A percentile compares a stretch with the other conserved stretches of the same genome.
phyloP scores from a whole-genome alignment of 306 rosid genomes.

The Sesbania bispinosa region DNA sequence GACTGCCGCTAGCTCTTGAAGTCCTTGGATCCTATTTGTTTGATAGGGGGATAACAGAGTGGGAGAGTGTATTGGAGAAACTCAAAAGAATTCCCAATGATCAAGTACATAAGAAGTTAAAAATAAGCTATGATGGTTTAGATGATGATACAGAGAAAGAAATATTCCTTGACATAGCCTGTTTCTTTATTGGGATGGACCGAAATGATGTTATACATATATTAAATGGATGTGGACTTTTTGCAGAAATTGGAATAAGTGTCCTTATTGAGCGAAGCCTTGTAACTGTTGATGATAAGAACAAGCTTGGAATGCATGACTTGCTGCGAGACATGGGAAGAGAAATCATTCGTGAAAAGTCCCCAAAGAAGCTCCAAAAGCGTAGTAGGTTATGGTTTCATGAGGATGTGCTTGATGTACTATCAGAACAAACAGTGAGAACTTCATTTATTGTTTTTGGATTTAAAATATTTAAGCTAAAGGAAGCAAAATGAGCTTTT shows the following conservation, averaged over 20 bases:
- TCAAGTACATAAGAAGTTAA: not conserved
- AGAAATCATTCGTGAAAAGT: not conserved
- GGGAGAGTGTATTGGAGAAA: not conserved
- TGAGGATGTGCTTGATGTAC: not conserved
- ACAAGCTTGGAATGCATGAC: constrained; percentile 27
- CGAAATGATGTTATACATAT: not conserved
- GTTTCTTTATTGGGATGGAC: constrained; percentile 19
- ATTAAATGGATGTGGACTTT: not conserved
- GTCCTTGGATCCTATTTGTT: constrained; percentile 9
- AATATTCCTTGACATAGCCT: constrained; percentile 27
- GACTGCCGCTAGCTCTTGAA: constrained; percentile 28
- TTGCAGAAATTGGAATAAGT: not conserved
- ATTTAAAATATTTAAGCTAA: not conserved
- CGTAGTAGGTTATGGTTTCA: constrained; percentile 17
- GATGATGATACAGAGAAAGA: not conserved
- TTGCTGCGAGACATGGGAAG: constrained; percentile 24
- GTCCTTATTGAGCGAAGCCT: constrained; percentile 14
- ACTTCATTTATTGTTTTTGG: not conserved
- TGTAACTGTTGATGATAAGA: not conserved
- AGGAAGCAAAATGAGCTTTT: not conserved
- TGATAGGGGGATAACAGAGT: not conserved
- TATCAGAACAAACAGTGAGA: not conserved
- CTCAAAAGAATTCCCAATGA: constrained; percentile 13
- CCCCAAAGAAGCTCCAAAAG: not conserved
- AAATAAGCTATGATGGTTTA: constrained; percentile 18